Evolutionary conservation across 208 protist genomes (phyloP), one percentile per base, ranked within the genome.

Genomic region (Trypanosomatidae sp.): DNA sequence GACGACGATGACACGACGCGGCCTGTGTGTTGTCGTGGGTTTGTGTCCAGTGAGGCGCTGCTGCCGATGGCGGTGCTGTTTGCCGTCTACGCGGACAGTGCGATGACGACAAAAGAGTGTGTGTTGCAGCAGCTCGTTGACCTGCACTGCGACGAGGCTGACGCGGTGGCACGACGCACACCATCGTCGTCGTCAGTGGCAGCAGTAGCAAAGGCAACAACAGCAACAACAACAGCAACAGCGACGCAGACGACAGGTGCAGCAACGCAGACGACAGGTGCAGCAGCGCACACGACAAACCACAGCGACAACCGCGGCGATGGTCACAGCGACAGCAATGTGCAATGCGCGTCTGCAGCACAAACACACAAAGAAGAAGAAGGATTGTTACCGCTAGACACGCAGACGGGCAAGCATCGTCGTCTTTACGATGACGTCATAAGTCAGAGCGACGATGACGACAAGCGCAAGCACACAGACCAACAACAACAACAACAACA

Each of bases 41-140:
- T 66, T 40, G 33, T 83, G 21, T 69, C 77, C 0, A 52, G 55
- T 0, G 77, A 83, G 38, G 59, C 84, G 33, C 52, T 92, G 33
- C 57, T 92, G 56, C 84, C 84, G 13, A 48, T 92, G 4, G 84
- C 84, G 4, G 63, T 74, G 23, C 75, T 89, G 1, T 52, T 88
- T n/a, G 75, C 67, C 45, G 77, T 83, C 16, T 53, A 57, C 8
- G 33, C 50, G n/a, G 47, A 48, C n/a, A 33, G 72, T 0, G 25
- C 66, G 4, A 58, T 64, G 16, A 32, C 37, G 20, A 40, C 69
- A 40, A 88, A 92, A 57, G 78, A 92, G 46, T 50, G 43, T 32
- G 63, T 76, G 30, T 53, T 89, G 39, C 77, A 88, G 57, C 66
- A 75, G 20, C 71, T 92, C 24, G 48, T 85, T 16, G 66, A 61